Evolutionary conservation across 306 rosid species (phyloP), one percentile per base, ranked within the genome.

Genomic region (Lupinus albus): DNA sequence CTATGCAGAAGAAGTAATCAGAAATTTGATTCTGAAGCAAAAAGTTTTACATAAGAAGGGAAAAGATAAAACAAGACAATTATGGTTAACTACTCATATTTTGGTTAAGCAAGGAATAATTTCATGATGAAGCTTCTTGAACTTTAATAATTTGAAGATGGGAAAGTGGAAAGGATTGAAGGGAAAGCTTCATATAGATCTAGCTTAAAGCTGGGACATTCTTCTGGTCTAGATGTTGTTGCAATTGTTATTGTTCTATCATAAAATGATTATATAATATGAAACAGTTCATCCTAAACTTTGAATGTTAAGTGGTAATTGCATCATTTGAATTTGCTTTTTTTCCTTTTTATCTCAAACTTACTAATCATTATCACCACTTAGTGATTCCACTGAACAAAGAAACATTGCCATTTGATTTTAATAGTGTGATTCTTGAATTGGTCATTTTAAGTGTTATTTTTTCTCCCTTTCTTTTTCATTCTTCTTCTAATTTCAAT

Each of bases 61-160:
- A 72, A 72, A 79, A 66, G 68, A 52, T 57, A 41, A 73, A 75
- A 72, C 73, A 59, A 61, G 25, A 21, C 75, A 42, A 33, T 65
- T 42, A 7, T n/a, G 58, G 64, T 60, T 84, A 72, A 35, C 60
- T 72, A 57, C 16, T n/a, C n/a, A n/a, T 58, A 47, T 33, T 71
- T 66, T 47, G 72, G 78, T 59, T 73, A 89, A 85, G 91, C 68
- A 88, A 86, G 65, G 95, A 87, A 89, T 87, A 82, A 62, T 85
- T 82, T 87, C 72, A 74, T 59, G 79, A 20, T 80, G 87, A 82
- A 83, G 90, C 79, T 87, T 67, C 62, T 61, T 64, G 74, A 32
- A 53, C 68, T 78, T 78, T 65, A 63, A 39, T 50, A 74, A 68
- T 57, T 48, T 45, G 25, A 71, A 64, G 25, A 48, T 13, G 45